Base-by-base conservation (phyloP, 495 filamentous ascomycete genomes). In the Penicillium paxilli region DNA sequence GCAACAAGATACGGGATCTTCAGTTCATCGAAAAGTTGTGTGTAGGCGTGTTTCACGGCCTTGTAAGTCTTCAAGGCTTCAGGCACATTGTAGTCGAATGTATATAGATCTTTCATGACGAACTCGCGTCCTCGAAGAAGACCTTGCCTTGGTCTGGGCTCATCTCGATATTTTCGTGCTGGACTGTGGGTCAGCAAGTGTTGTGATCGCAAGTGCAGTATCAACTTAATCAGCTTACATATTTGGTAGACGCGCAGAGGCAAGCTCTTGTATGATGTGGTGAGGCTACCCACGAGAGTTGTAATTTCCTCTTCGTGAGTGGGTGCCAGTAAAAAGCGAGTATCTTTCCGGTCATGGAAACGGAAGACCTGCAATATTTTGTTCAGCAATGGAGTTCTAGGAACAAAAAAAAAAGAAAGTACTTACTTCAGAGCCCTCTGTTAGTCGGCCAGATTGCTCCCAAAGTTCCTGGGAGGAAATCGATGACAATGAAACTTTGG, bases 301-400 rank as follows among this genome's bases (percentile, higher is more conserved):
- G 94, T 98, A 51, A 98, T 92, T 64, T 98, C 94, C 67, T 98
- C 94, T 62, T 98, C 94, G 58, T 98, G 95, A 0, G 94, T 98
- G 2, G 94, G 94, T 3, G 94, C 87, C 16, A 98, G 80, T 22
- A 98, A 71, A 51, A 87, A 90, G 16, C 81, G 80, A 12, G 82
- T 74, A 21, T 88, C 84, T 69, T 87, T 94, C 33, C 93, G 81
- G 66, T 97, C 93, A 20, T 80, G 74, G 41, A 98, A 82, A 32
- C 80, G 81, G 65, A 98, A 95, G 17, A 97, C 76, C 87, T 96
- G 26, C n/a, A 3, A n/a, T 6, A 14, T 40, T 17, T n/a, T 19
- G 12, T 16, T 46, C 17, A 55, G 33, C 9, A 44, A 25, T 17
- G 35, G 19, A 42, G 17, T 3, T 23, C 40, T 2, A 4, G 1